Base-by-base conservation (phyloP, 2,329 filamentous ascomycete species). In the Hymenoscyphus albidus region DNA sequence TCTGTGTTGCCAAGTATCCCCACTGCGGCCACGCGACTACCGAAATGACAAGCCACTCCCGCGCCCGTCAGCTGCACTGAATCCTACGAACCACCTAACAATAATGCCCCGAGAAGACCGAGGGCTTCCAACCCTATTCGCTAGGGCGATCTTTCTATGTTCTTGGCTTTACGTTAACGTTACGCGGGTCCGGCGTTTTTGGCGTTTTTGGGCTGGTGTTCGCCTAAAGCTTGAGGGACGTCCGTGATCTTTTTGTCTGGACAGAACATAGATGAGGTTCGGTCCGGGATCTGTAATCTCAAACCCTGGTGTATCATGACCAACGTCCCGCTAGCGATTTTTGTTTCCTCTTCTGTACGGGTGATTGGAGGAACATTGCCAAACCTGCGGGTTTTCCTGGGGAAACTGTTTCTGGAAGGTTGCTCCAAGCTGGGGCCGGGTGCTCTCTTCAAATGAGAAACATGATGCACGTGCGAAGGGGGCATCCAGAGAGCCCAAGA, bases 401-500 rank as follows among this genome's bases (percentile, higher is more conserved):
- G 44, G 18, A 51, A 51, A 18, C n/a, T 51, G 44, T 51, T 51
- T 51, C n/a, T 51, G 44, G 44, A 51, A 51, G 44, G 44, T 51
- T n/a, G 44, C 22, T 12, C 44, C 4, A 51, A 10, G n/a, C 3
- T 51, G 18, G 18, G 44, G n/a, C 3, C 12, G 18, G 18, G 44
- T 51, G n/a, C 9, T 51, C 44, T n/a, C 44, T 51, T 51, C 44
- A 51, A 18, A n/a, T 51, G 44, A 51, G 18, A 51, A 51, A 12
- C n/a, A 13, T 27, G 22, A 51, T 51, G 44, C 44, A 51, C 44
- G 44, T 51, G 44, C 44, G n/a, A 22, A 27, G 27, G 35, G 7
- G 18, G 18, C 22, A 51, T 22, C 18, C 10, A 48, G 18, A 48
- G 44, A 48, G 44, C 44, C 44, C 44, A 51, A 51, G 44, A 51